Percentiles rank a stretch among this genome's conserved stretches.
These are phyloP conservation scores for Rhamnella rubrinervis DNA, from an alignment of 331 rosid genomes.

Conservation along the genomic window DNA sequence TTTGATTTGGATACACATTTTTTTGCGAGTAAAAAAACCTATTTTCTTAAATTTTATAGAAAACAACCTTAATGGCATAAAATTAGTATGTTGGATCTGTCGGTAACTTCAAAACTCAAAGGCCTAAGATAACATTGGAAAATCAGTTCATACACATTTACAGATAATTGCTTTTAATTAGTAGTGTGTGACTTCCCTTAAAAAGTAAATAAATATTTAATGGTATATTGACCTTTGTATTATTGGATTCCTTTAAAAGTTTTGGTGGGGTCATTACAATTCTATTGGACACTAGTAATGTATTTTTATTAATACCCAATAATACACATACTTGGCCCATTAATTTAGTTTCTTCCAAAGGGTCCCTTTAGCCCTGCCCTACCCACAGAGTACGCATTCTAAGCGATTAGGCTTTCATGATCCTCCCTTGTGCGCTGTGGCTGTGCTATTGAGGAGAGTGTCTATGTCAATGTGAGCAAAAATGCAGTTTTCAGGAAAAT, in stretches of 20 bases:
- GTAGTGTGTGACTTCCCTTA: too few species aligned
- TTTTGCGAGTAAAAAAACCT: too few species aligned
- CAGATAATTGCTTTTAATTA: too few species aligned
- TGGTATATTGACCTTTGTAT: constrained; percentile 1
- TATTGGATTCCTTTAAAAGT: constrained; percentile 29
- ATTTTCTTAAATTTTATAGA: too few species aligned
- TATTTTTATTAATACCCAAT: constrained; percentile 10
- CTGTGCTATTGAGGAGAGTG: background rate
- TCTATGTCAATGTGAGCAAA: constrained; percentile 10
- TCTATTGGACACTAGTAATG: constrained; percentile 18
- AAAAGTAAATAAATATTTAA: too few species aligned
- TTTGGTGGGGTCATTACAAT: constrained; percentile 19
- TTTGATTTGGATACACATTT: too few species aligned
- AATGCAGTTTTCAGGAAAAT: background rate
- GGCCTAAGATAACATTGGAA: too few species aligned
- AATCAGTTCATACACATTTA: too few species aligned
- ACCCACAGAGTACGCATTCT: constrained; percentile 10
- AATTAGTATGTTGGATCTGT: too few species aligned
- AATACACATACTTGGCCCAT: constrained; percentile 9
- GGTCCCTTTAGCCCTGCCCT: background rate
- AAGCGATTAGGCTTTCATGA: constrained; percentile 13
- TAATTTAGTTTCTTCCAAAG: constrained; percentile 16
- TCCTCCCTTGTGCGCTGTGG: background rate
- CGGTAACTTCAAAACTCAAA: too few species aligned
- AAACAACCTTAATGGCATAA: too few species aligned